Evolutionary conservation across 208 protist genomes (phyloP).

Genomic region (Eutreptiella sp.): DNA sequence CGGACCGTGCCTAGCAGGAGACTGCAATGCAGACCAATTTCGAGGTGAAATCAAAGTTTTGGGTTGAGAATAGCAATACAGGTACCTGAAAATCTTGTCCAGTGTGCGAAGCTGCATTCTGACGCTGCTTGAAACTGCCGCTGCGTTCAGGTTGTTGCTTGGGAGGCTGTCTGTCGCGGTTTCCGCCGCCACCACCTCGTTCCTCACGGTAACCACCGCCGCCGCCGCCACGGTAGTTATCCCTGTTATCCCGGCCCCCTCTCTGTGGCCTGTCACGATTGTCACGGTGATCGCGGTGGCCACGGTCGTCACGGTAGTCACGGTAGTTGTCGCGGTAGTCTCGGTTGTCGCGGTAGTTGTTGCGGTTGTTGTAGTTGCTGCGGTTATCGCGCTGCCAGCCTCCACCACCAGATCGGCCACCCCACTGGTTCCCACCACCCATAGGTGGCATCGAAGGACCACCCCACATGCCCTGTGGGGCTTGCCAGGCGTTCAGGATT

Average conservation of each 20-base stretch:
- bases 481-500: constrained; percentile 53
- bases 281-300: no score
- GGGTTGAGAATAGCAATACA: no score
- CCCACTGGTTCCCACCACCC: neutral
- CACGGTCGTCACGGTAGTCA: no score
- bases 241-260: no score
- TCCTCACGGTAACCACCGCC: neutral
- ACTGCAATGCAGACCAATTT: no score
- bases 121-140: constrained; percentile 34
- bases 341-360: no score
- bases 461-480: constrained; percentile 12
- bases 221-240: neutral
- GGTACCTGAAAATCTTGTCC: constrained; percentile 67
- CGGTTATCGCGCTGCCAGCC: no score
- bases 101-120: constrained; percentile 60
- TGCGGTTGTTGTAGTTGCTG: no score
- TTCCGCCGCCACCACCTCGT: neutral
- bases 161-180: neutral
- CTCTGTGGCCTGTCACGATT: no score
- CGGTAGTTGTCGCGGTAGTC: no score
- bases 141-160: constrained; percentile 12
- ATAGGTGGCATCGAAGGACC: neutral
- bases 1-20: no score
- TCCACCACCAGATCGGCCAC: neutral
- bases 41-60: no score